Conservation (phyloP, 2,329 filamentous ascomycete species). For the Hypoxylon sp. region DNA sequence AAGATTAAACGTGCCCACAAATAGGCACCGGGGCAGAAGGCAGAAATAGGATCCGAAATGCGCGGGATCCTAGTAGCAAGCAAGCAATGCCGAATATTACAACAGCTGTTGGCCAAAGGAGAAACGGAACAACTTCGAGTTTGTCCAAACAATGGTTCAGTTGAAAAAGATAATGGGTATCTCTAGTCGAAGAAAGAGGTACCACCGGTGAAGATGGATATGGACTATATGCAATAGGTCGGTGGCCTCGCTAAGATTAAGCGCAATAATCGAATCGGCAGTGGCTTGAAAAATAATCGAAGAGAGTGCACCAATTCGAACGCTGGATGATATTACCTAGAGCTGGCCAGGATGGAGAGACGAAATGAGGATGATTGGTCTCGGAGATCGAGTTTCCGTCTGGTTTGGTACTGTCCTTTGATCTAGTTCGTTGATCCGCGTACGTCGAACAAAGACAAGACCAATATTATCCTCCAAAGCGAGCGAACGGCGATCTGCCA, state of each 20-base stretch:
- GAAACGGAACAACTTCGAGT: constrained; percentile 48
- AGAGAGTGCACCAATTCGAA: constrained; percentile 41
- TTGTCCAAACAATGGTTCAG: constrained; percentile 50
- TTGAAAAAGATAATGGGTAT: constrained; percentile 50
- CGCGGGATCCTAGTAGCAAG: constrained; percentile 47
- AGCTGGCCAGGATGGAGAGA: constrained; percentile 45
- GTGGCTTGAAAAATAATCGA: constrained; percentile 41
- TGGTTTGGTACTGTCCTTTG: constrained; percentile 47
- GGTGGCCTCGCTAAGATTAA: constrained; percentile 43
- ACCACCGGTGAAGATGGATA: constrained; percentile 47
- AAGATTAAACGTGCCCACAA: constrained; percentile 70
- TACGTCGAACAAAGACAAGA: constrained; percentile 53
- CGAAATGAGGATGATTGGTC: constrained; percentile 31
- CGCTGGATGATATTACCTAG: constrained; percentile 43
- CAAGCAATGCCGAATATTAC: constrained; percentile 53
- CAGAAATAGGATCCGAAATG: constrained; percentile 49
- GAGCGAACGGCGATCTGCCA: constrained; percentile 50
- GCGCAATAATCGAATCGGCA: constrained; percentile 46
- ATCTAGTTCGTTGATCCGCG: constrained; percentile 47
- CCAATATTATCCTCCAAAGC: constrained; percentile 51
- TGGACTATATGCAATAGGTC: constrained; percentile 51
- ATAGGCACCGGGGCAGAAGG: constrained; percentile 56
- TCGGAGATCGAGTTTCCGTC: constrained; percentile 35
- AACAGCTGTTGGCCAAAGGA: constrained; percentile 51
- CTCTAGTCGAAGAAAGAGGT: constrained; percentile 48